Evolutionary conservation across 2,329 filamentous ascomycete genomes (phyloP).

Genomic region (Talaromyces sp.): DNA sequence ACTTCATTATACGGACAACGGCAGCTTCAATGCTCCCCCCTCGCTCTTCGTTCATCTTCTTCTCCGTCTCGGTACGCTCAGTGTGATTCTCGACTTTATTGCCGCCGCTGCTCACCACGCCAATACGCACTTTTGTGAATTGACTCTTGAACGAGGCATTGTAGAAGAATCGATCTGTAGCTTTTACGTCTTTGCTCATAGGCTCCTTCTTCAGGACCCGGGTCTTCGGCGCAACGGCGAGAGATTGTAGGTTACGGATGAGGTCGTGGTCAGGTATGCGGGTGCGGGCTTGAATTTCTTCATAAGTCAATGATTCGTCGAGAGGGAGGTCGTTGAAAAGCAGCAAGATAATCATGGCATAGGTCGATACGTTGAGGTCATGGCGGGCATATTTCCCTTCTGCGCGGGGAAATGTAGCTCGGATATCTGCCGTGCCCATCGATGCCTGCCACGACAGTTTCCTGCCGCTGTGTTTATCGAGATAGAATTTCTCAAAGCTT

Average conservation of each 20-base stretch:
- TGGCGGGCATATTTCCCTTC: conserved; percentile 72
- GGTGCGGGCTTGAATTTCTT: conserved; percentile 79
- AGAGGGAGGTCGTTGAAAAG: conserved; percentile 76
- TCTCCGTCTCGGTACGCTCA: conserved; percentile 52
- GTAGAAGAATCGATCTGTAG: conserved; percentile 74
- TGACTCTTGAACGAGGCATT: conserved; percentile 79
- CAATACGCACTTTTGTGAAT: conserved; percentile 82
- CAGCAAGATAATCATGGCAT: conserved; percentile 83
- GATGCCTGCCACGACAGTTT: conserved; percentile 77
- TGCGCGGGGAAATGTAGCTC: conserved; percentile 69
- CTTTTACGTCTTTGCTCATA: conserved; percentile 70
- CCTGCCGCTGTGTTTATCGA: conserved; percentile 79
- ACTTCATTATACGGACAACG: conserved; percentile 54
- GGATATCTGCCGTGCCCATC: conserved; percentile 81
- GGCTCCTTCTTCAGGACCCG: conserved; percentile 77
- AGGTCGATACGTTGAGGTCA: conserved; percentile 88
- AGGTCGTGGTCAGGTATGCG: conserved; percentile 74
- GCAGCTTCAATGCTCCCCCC: conserved; percentile 51
- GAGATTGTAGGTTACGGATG: conserved; percentile 70
- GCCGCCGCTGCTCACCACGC: conserved; percentile 68
- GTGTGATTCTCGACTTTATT: conserved; percentile 77
- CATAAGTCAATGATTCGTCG: conserved; percentile 54
- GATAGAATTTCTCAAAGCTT: conserved; percentile 85
- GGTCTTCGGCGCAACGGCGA: conserved; percentile 79
- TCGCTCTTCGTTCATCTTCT: conserved; percentile 50